Evolutionary conservation across 202 grass and related monocot genomes (phyloP), one percentile per base, ranked within the genome.

Genomic region (Saccharum hybrid): DNA sequence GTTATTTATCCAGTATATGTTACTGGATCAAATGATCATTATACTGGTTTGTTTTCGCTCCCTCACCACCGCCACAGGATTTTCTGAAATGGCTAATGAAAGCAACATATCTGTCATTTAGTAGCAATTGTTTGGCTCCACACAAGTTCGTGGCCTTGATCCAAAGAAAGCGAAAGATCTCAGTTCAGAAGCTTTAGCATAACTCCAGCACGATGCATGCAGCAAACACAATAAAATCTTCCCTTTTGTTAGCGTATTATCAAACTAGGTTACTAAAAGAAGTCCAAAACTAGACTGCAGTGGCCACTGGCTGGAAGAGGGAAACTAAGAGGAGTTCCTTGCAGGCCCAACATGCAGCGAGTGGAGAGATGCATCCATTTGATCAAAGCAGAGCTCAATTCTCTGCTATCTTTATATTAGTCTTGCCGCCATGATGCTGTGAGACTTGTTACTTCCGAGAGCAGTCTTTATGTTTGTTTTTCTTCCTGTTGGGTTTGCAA

Each of bases 41-140:
- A 54, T 54, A 54, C 49, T 54, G 49, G 49, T 54, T 19, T 52
- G 48, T 56, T 19, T 40, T 38, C 34, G 7, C 36, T 68, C 6
- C 11, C 3, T 54, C 46, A 39, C 54, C 46, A 41, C 65, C 7
- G 4, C 65, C n/a, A 40, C 2, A 81, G n/a, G 19, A 69, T 81
- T 39, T 39, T 81, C 48, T 81, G n/a, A 36, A 69, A 67, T 10
- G 77, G 77, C 45, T 80, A 80, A 68, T 30, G 66, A 81, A 81
- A 81, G 51, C 79, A 21, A 72, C 67, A 63, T 72, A 49, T 34
- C 9, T 22, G 11, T 51, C 69, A 45, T 51, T 22, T 72, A 22
- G 37, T 63, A 73, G 19, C 41, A 48, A 12, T 30, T 37, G 0
- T 63, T 26, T 4, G 3, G 54, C 16, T 72, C 68, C 80, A 82